A percentile compares a stretch with the other conserved stretches of the same genome.
Evolutionary conservation across 2,329 filamentous ascomycete genomes (phyloP).

Genomic region (Ilyonectria sp.): DNA sequence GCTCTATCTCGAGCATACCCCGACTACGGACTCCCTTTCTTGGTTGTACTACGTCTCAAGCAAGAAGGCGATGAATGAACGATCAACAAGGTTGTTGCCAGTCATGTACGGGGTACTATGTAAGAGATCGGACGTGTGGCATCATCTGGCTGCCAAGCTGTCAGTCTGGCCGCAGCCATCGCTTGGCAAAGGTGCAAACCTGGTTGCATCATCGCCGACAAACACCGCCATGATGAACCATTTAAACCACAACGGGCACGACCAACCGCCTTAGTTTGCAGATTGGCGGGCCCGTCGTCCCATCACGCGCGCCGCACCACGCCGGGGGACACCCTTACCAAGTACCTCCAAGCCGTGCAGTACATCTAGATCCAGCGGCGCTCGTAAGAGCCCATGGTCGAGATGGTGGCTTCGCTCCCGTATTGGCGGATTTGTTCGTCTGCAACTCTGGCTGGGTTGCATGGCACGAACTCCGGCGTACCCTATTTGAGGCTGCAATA

Average conservation of each 20-base stretch:
- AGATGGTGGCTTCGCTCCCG: conserved; percentile 23
- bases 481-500: conserved; percentile 15
- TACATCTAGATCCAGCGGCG: neutral
- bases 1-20: conserved; percentile 1
- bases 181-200: conserved; percentile 1
- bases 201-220: conserved; percentile 7
- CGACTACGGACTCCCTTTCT: neutral
- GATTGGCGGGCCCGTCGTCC: conserved; percentile 22
- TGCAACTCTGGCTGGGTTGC: neutral
- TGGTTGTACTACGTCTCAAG: neutral
- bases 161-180: conserved; percentile 10
- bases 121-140: conserved; percentile 8
- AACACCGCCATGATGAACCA: conserved; percentile 17
- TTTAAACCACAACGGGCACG: conserved; percentile 4
- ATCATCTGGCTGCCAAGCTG: conserved; percentile 1
- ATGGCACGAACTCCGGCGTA: conserved; percentile 16
- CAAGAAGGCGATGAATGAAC: neutral
- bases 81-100: neutral
- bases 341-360: neutral
- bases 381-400: conserved; percentile 2
- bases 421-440: conserved; percentile 13
- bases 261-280: conserved; percentile 25
- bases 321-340: neutral
- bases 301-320: conserved; percentile 17
- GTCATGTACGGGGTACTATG: neutral